These are phyloP conservation scores for Sarocladiaceae sp. DNA, from an alignment of 2,329 filamentous ascomycete species.

Conservation along the genomic window DNA sequence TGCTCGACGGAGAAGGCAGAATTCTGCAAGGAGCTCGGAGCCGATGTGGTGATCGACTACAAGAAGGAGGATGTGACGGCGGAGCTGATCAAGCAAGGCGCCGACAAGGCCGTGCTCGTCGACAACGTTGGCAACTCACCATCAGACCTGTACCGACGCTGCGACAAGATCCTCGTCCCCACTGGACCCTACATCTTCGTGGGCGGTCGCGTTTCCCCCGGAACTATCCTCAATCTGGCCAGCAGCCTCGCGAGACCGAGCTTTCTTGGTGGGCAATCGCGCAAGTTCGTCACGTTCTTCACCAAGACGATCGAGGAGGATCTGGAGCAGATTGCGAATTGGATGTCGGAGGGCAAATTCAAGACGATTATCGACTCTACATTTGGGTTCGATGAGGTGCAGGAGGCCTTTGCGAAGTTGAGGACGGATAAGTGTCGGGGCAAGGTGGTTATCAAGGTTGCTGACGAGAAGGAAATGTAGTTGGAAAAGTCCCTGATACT, in stretches of 20 bases:
- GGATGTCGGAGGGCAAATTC: slow-evolving; percentile 55
- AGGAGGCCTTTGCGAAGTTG: slow-evolving; percentile 53
- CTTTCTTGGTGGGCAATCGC: slow-evolving; percentile 35
- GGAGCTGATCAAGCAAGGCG: slow-evolving; percentile 40
- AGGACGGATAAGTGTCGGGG: slow-evolving; percentile 56
- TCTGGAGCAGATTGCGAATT: slow-evolving; percentile 45
- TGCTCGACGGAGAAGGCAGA: slow-evolving; percentile 57
- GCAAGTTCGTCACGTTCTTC: slow-evolving; percentile 36
- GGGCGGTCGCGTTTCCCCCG: slow-evolving; percentile 32
- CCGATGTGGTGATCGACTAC: slow-evolving; percentile 63
- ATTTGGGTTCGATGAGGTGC: slow-evolving; percentile 52
- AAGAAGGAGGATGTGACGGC: slow-evolving; percentile 43
- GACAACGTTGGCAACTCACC: slow-evolving; percentile 55
- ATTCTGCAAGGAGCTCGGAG: slow-evolving; percentile 55
- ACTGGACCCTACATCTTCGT: slow-evolving; percentile 48
- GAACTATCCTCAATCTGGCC: slow-evolving; percentile 19
- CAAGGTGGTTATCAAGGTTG: slow-evolving; percentile 47
- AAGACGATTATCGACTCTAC: slow-evolving; percentile 50
- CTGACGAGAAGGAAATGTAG: neutral
- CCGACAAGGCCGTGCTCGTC: slow-evolving; percentile 47
- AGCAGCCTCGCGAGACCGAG: slow-evolving; percentile 23
- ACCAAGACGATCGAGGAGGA: slow-evolving; percentile 38
- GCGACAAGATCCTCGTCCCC: slow-evolving; percentile 44
- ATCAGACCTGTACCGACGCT: slow-evolving; percentile 46
- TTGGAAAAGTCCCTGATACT: no score